Percentiles rank a stretch among this genome's conserved stretches.
These are phyloP conservation scores for Meredithiella fracta DNA, from an alignment of 2,329 filamentous ascomycete species.

Conservation along the genomic window DNA sequence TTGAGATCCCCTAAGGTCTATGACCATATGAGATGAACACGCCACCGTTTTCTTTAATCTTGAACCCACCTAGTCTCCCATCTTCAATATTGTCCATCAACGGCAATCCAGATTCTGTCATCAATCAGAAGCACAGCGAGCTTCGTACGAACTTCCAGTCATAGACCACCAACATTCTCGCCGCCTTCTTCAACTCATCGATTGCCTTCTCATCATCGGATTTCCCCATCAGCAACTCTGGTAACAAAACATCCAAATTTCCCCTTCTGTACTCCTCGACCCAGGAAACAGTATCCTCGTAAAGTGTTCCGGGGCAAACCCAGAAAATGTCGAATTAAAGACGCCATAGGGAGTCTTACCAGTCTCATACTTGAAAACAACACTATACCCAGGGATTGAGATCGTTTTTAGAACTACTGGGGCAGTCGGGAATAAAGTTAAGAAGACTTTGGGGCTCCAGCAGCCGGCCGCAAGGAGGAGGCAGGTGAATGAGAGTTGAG, in stretches of 20 bases:
- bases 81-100: slow-evolving; percentile 44
- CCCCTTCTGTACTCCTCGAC: slow-evolving; percentile 23
- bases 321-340: slow-evolving; percentile 41
- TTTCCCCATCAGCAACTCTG: slow-evolving; percentile 25
- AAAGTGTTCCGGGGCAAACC: slow-evolving; percentile 57
- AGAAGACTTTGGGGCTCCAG: slow-evolving; percentile 54
- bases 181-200: background rate
- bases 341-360: slow-evolving; percentile 39
- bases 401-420: slow-evolving; percentile 34
- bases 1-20: slow-evolving; percentile 56
- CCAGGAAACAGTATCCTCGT: slow-evolving; percentile 34
- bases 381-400: slow-evolving; percentile 53
- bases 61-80: slow-evolving; percentile 13
- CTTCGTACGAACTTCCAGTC: slow-evolving; percentile 30
- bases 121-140: slow-evolving; percentile 57
- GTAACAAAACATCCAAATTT: slow-evolving; percentile 35
- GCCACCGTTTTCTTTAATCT: slow-evolving; percentile 31
- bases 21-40: slow-evolving; percentile 58
- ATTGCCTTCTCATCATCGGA: background rate
- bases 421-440: slow-evolving; percentile 44
- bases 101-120: slow-evolving; percentile 46
- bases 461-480: slow-evolving; percentile 53
- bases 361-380: slow-evolving; percentile 41
- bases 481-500: slow-evolving; percentile 42
- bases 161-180: background rate